phyloP scores from a whole-genome alignment of 768 basidiomycete genomes.

The Naganishia antarctica region DNA sequence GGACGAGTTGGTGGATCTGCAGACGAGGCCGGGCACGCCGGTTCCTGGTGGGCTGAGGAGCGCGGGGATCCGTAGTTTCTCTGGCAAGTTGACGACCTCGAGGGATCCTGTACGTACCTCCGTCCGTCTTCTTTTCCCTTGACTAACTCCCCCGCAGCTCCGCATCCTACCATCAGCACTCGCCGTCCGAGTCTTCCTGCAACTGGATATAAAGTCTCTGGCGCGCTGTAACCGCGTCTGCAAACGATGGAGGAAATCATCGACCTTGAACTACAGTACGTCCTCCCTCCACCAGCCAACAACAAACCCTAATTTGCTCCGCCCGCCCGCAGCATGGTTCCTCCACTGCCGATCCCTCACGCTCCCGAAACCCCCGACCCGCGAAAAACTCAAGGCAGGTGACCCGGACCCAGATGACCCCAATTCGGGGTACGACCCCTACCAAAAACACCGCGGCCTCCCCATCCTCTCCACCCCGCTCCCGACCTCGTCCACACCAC shows the following conservation, averaged over 20 bases:
- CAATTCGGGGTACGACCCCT: slow-evolving; percentile 41
- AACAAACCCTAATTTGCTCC: neutral
- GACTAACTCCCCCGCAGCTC: too few species aligned
- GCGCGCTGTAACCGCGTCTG: slow-evolving; percentile 74
- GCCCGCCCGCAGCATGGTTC: slow-evolving; percentile 71
- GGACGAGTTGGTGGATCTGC: slow-evolving; percentile 40
- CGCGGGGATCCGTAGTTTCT: neutral
- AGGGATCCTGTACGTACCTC: slow-evolving; percentile 41
- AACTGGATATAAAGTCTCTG: slow-evolving; percentile 62
- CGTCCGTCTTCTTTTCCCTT: neutral
- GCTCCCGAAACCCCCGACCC: slow-evolving; percentile 62
- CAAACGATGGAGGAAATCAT: slow-evolving; percentile 80
- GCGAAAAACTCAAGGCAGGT: slow-evolving; percentile 41
- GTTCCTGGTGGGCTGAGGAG: slow-evolving; percentile 20
- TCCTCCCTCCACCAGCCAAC: slow-evolving; percentile 6
- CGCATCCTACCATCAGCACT: slow-evolving; percentile 68
- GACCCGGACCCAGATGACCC: slow-evolving; percentile 32
- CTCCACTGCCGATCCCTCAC: slow-evolving; percentile 81
- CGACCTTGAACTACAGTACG: slow-evolving; percentile 83
- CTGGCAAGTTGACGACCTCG: neutral
- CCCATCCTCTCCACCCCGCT: slow-evolving; percentile 38
- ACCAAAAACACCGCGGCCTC: slow-evolving; percentile 44
- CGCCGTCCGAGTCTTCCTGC: slow-evolving; percentile 69
- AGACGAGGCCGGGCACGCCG: slow-evolving; percentile 43
- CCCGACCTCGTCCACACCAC: slow-evolving; percentile 49